Conservation (phyloP, 768 basidiomycete species). For the Tricholoma hemisulphureum region DNA sequence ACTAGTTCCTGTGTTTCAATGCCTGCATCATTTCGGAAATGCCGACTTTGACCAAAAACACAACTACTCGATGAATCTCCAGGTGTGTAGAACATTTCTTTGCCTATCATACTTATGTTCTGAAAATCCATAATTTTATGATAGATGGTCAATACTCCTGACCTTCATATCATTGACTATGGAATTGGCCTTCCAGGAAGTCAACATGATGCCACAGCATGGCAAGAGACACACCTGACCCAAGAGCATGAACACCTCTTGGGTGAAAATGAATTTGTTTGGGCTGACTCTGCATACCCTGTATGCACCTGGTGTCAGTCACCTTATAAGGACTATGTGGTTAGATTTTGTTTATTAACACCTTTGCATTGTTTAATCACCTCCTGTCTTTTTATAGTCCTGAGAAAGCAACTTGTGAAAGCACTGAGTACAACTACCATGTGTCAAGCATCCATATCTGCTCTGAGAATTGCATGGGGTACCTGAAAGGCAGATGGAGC, state of each 20-base stretch:
- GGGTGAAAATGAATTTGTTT: conserved; percentile 26
- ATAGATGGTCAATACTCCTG: conserved; percentile 16
- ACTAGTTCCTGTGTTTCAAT: conserved; percentile 27
- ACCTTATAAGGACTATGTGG: conserved; percentile 27
- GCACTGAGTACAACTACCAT: too few species aligned
- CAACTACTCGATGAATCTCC: background rate
- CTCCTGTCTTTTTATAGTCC: too few species aligned
- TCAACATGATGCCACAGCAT: conserved; percentile 33
- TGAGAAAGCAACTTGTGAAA: too few species aligned
- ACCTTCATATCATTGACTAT: conserved; percentile 29
- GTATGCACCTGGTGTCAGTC: conserved; percentile 18
- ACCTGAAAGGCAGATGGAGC: too few species aligned
- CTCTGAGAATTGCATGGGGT: too few species aligned
- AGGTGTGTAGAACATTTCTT: background rate
- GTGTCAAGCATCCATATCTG: too few species aligned
- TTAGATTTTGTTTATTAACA: too few species aligned
- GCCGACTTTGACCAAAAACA: background rate
- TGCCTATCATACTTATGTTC: background rate
- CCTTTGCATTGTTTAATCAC: too few species aligned
- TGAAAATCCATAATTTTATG: too few species aligned
- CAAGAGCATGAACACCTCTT: conserved; percentile 12
- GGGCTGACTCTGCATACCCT: conserved; percentile 27
- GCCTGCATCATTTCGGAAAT: background rate
- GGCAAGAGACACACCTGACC: conserved; percentile 23
- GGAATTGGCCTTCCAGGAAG: conserved; percentile 31